These are phyloP conservation scores for Dothidotthia symphoricarpi DNA, from an alignment of 2,329 filamentous ascomycete genomes.

Conservation along the genomic window DNA sequence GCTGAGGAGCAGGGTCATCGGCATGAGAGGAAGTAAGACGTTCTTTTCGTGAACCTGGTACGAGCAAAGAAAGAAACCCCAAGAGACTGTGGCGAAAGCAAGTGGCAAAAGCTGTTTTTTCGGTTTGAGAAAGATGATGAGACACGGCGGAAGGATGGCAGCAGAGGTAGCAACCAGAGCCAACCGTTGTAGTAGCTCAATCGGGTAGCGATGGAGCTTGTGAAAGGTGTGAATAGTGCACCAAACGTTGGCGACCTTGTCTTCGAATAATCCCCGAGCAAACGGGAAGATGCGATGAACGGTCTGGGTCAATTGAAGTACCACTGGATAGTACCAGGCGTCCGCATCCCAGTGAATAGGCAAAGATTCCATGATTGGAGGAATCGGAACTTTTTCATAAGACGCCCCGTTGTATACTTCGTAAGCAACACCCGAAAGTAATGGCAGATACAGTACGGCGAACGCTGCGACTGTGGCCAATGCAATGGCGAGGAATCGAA, in stretches of 20 bases:
- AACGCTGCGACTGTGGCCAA: slow-evolving; percentile 72
- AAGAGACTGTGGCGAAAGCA: slow-evolving; percentile 79
- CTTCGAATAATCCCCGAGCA: slow-evolving; percentile 91
- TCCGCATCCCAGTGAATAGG: slow-evolving; percentile 57
- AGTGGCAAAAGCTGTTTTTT: slow-evolving; percentile 73
- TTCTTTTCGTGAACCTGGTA: slow-evolving; percentile 99
- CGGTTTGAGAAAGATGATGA: slow-evolving; percentile 76
- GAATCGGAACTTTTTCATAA: slow-evolving; percentile 56
- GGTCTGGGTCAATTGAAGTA: slow-evolving; percentile 78
- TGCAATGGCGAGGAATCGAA: slow-evolving; percentile 72
- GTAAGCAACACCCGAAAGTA: slow-evolving; percentile 70
- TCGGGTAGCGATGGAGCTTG: slow-evolving; percentile 76
- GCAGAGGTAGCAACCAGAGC: slow-evolving; percentile 72
- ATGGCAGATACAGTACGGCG: slow-evolving; percentile 69
- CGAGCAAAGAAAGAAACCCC: slow-evolving; percentile 97
- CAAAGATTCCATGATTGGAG: slow-evolving; percentile 64
- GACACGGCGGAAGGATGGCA: slow-evolving; percentile 75
- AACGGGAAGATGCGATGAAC: slow-evolving; percentile 95
- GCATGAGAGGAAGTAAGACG: slow-evolving; percentile 84
- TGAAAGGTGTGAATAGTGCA: slow-evolving; percentile 86
- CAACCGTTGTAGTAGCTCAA: slow-evolving; percentile 68
- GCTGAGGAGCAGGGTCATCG: slow-evolving; percentile 85
- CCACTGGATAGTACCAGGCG: slow-evolving; percentile 68
- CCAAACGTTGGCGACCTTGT: slow-evolving; percentile 99
- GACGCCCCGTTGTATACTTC: slow-evolving; percentile 65